Evolutionary conservation across 202 grass and related monocot species (phyloP).

Genomic region (Zoysia matrella): DNA sequence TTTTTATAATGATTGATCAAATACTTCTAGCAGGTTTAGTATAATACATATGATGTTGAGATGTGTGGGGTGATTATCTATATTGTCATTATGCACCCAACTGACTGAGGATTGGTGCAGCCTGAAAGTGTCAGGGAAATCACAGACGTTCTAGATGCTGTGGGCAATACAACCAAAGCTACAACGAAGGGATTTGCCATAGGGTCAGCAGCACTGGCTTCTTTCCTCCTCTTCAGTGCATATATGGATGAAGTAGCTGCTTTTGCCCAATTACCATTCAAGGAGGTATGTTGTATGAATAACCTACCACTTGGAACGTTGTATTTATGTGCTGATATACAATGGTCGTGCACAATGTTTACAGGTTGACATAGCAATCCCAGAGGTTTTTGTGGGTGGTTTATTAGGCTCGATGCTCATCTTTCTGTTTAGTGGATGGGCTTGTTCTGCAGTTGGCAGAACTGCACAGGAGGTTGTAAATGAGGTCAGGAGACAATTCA

Average conservation of each 20-base stretch:
- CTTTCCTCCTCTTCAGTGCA: constrained; percentile 97
- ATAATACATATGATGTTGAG: constrained; percentile 27
- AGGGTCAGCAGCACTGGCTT: constrained; percentile 96
- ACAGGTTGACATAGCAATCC: constrained; percentile 97
- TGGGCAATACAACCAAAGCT: constrained; percentile 99
- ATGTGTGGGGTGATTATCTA: constrained; percentile 7
- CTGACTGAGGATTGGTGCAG: constrained; percentile 57
- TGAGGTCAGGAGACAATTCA: constrained; percentile 98
- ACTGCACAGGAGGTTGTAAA: constrained; percentile 99
- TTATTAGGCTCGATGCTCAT: constrained; percentile 99
- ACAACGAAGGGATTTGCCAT: constrained; percentile 99
- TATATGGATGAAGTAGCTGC: constrained; percentile 99
- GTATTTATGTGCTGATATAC: constrained; percentile 28
- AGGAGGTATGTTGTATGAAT: constrained; percentile 66
- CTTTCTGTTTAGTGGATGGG: constrained; percentile 98
- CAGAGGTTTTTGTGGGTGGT: constrained; percentile 96
- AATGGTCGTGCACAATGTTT: constrained; percentile 32
- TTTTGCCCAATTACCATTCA: constrained; percentile 83
- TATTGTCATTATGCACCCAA: constrained; percentile 33
- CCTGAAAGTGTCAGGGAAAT: constrained; percentile 99
- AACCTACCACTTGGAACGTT: constrained; percentile 12
- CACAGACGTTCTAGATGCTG: constrained; percentile 95
- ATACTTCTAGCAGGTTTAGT: neutral
- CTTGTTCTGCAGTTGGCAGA: constrained; percentile 98
- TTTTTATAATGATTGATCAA: neutral